Conservation (phyloP, 768 basidiomycete genomes). For the Naganishia kalamii region DNA sequence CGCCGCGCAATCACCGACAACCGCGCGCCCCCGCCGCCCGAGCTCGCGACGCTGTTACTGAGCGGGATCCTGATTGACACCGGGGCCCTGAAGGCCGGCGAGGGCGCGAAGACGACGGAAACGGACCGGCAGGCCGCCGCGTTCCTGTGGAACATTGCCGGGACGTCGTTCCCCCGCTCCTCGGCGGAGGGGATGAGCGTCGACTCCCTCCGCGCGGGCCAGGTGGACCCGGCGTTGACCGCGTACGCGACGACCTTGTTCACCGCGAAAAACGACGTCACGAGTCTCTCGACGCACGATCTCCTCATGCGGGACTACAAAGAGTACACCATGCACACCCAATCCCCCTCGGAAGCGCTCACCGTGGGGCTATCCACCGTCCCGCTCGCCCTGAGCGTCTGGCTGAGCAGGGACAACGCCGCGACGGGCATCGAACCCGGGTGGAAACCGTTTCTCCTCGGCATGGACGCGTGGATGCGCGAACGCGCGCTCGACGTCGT, state of each 20-base stretch:
- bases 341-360: slow-evolving; percentile 50
- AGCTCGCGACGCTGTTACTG: slow-evolving; percentile 70
- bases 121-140: slow-evolving; percentile 61
- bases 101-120: slow-evolving; percentile 59
- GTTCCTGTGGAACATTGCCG: slow-evolving; percentile 53
- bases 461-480: slow-evolving; percentile 58
- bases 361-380: slow-evolving; percentile 76
- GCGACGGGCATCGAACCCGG: slow-evolving; percentile 21
- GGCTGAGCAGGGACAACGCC: slow-evolving; percentile 50
- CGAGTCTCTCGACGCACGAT: slow-evolving; percentile 63
- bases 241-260: slow-evolving; percentile 52
- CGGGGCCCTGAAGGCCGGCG: slow-evolving; percentile 64
- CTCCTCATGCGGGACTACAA: slow-evolving; percentile 94
- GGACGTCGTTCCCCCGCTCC: not conserved
- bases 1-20: slow-evolving; percentile 24
- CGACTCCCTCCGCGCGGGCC: slow-evolving; percentile 6
- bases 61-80: slow-evolving; percentile 83
- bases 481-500: slow-evolving; percentile 61
- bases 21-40: slow-evolving; percentile 46
- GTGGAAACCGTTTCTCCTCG: slow-evolving; percentile 46
- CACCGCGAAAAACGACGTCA: slow-evolving; percentile 62
- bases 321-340: slow-evolving; percentile 60
- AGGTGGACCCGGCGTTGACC: slow-evolving; percentile 18
- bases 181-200: slow-evolving; percentile 23
- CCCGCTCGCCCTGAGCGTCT: slow-evolving; percentile 60